These are phyloP conservation scores for Phialocephala sp. DNA, from an alignment of 2,329 filamentous ascomycete genomes.

Conservation along the genomic window DNA sequence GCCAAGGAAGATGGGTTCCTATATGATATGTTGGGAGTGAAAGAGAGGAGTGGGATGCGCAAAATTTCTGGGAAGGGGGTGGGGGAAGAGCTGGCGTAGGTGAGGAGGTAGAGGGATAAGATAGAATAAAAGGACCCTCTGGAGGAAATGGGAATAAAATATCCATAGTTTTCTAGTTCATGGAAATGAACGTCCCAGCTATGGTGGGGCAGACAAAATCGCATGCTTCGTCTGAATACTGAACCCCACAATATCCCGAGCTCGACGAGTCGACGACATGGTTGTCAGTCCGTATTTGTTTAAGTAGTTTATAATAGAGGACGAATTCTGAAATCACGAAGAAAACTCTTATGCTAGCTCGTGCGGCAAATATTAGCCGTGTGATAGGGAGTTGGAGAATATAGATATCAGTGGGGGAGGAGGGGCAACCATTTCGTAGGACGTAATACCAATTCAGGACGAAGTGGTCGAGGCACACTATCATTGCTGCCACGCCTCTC, in stretches of 20 bases:
- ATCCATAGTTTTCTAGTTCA: constrained; percentile 43
- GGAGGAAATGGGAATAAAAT: constrained; percentile 32
- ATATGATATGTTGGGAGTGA: too few relatives aligned
- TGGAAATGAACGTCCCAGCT: constrained; percentile 48
- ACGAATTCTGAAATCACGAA: constrained; percentile 56
- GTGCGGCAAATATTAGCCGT: constrained; percentile 50
- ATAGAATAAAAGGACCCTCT: too few relatives aligned
- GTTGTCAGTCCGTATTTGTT: constrained; percentile 44
- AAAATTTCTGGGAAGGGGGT: too few relatives aligned
- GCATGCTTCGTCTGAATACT: constrained; percentile 50
- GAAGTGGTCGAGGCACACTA: constrained; percentile 30
- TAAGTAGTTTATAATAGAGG: constrained; percentile 50
- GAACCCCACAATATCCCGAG: constrained; percentile 48
- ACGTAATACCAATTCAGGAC: constrained; percentile 25
- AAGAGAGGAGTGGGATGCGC: too few relatives aligned
- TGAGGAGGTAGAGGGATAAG: constrained; percentile 16
- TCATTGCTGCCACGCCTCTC: constrained; percentile 48
- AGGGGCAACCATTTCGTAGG: constrained; percentile 27
- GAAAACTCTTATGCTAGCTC: constrained; percentile 53
- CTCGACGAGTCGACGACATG: constrained; percentile 43
- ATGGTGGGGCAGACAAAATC: constrained; percentile 50
- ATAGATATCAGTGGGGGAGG: constrained; percentile 40
- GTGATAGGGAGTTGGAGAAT: constrained; percentile 51
- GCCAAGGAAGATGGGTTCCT: constrained; percentile 9
- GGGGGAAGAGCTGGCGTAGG: too few relatives aligned